These are phyloP conservation scores for Beauveria australis DNA, from an alignment of 2,329 filamentous ascomycete genomes.

Conservation along the genomic window DNA sequence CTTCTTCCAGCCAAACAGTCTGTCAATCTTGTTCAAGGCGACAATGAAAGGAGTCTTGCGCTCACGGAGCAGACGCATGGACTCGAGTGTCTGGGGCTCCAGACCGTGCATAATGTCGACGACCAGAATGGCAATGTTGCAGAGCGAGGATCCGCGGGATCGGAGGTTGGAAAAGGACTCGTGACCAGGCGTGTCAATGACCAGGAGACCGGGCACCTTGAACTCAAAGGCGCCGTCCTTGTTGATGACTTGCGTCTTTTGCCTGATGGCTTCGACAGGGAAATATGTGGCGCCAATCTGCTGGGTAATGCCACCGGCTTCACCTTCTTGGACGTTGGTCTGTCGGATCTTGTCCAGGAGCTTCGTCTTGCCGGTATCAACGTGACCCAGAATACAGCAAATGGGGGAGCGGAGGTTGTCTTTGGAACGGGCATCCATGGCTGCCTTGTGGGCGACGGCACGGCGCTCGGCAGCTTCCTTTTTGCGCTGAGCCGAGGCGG, in stretches of 20 bases:
- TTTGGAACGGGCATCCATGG: constrained; percentile 80
- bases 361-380: constrained; percentile 99
- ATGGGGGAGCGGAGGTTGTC: constrained; percentile 95
- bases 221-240: constrained; percentile 83
- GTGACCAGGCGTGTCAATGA: constrained; percentile 98
- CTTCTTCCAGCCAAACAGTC: constrained; percentile 98
- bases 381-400: constrained; percentile 98
- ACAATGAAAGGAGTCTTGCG: constrained; percentile 97
- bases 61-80: constrained; percentile 87
- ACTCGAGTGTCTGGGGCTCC: constrained; percentile 94
- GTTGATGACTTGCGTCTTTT: constrained; percentile 93
- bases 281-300: constrained; percentile 99
- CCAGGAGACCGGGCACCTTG: constrained; percentile 91
- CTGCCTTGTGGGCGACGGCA: constrained; percentile 84
- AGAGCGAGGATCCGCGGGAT: constrained; percentile 93
- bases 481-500: constrained; percentile 69
- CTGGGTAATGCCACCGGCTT: constrained; percentile 98
- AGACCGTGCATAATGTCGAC: constrained; percentile 99
- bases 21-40: constrained; percentile 98
- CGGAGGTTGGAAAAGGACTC: constrained; percentile 99
- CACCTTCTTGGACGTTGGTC: constrained; percentile 97
- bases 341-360: constrained; percentile 96
- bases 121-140: constrained; percentile 97
- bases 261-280: constrained; percentile 82
- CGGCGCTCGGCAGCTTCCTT: constrained; percentile 81